Base-by-base conservation (phyloP, 495 filamentous ascomycete genomes). In the Podospora anserina region DNA sequence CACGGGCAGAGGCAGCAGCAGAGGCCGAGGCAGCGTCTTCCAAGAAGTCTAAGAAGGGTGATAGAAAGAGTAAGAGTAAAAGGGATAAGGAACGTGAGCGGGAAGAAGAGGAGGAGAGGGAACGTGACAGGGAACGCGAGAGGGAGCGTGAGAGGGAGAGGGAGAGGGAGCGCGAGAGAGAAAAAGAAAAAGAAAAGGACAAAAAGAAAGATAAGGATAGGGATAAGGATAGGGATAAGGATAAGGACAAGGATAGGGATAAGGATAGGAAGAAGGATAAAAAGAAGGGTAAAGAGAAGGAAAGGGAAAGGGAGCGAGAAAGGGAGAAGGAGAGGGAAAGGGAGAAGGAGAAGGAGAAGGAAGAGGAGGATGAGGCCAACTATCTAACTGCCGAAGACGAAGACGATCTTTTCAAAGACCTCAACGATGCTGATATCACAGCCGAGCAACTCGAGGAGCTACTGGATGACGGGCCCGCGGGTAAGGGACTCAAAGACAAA, bases 1-100 rank as follows among this genome's bases (percentile, higher is more conserved):
- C 56, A 64, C 62, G 59, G 44, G 62, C 23, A 39, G 68, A 60
- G 63, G 65, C 57, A 26, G 68, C 62, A 27, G 67, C 67, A 4
- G 61, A 39, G 55, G 55, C 34, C 0, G 56, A 15, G 15, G 78
- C 76, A 28, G 30, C 66, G 5, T 67, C 75, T 11, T 68, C 73
- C 0, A 82, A 81, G 68, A 81, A 82, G 63, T 77, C 75, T 49
- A 83, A 82, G 71, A 80, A 82, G 61, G 67, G 68, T 64, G 60
- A 68, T 11, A 71, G 68, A 32, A 80, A 78, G 66, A 54, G 23
- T n/a, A 61, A 67, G 55, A 55, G 44, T 9, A 70, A 55, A 20
- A 72, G 68, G 71, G 61, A 72, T 55, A 63, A 65, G 44, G 61
- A 80, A 69, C 80, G 80, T 63, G 76, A 74, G 39, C 79, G 79